These are phyloP conservation scores for Nemania sp. DNA, from an alignment of 2,329 filamentous ascomycete genomes.

Conservation along the genomic window DNA sequence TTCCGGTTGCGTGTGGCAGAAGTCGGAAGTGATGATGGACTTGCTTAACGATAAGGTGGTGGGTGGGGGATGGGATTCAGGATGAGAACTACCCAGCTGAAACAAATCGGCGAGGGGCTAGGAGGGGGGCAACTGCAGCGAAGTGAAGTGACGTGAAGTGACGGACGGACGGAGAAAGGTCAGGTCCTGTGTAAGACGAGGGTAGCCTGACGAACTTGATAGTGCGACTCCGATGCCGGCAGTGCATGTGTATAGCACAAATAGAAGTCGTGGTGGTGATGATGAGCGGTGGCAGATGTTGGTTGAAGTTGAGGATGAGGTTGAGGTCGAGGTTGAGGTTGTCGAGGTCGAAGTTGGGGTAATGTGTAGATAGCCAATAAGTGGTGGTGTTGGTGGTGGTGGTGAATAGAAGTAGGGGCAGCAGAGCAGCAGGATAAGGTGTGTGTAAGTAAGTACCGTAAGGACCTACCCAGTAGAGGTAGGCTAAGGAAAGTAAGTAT, in stretches of 20 bases:
- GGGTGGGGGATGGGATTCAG: constrained; percentile 1
- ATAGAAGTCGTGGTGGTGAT: background rate
- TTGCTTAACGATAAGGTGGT: background rate
- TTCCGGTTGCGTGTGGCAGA: background rate
- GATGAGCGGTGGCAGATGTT: too few relatives aligned
- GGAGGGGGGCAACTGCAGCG: background rate
- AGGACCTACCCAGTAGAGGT: too few relatives aligned
- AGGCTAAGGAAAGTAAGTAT: background rate
- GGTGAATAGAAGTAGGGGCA: too few relatives aligned
- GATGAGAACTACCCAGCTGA: background rate
- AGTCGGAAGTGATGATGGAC: background rate
- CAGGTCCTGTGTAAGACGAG: background rate
- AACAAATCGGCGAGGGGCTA: background rate
- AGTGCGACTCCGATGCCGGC: background rate
- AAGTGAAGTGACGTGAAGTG: background rate
- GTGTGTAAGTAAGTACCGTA: background rate
- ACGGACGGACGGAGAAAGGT: background rate
- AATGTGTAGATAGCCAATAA: background rate
- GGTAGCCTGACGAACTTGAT: background rate
- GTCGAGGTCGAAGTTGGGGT: background rate
- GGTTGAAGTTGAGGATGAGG: background rate
- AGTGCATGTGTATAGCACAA: constrained; percentile 1
- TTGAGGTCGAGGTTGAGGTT: background rate
- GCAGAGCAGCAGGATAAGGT: constrained; percentile 11
- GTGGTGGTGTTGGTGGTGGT: constrained; percentile 5